Percentiles rank a stretch among this genome's conserved stretches.
These are phyloP conservation scores for Wakefieldia striispora DNA, from an alignment of 768 basidiomycete genomes.

Conservation along the genomic window DNA sequence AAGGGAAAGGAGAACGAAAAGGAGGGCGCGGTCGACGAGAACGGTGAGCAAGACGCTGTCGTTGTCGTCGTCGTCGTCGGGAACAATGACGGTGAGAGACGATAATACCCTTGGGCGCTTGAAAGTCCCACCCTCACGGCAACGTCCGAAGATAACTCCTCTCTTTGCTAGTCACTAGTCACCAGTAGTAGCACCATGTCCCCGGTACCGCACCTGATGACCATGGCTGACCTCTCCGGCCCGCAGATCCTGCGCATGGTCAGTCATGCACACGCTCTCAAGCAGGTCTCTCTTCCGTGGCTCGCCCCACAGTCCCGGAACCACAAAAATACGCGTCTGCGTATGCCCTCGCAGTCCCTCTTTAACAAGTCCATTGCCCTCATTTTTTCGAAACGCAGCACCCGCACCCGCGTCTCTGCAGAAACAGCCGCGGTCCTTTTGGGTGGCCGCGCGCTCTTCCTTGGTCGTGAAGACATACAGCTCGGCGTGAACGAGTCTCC, in stretches of 20 bases:
- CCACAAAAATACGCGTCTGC: conserved; percentile 38
- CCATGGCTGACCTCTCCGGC: conserved; percentile 81
- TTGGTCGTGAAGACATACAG: conserved; percentile 89
- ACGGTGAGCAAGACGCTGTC: neutral
- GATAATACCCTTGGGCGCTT: conserved; percentile 10
- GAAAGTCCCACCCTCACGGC: conserved; percentile 4
- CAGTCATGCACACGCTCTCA: conserved; percentile 61
- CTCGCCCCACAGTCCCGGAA: conserved; percentile 46
- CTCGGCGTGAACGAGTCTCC: conserved; percentile 91
- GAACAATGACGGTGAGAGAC: conserved; percentile 1
- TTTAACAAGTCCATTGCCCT: conserved; percentile 85
- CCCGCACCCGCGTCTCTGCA: conserved; percentile 84
- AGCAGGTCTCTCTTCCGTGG: conserved; percentile 64
- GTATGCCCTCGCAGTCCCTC: conserved; percentile 70
- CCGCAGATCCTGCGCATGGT: conserved; percentile 71
- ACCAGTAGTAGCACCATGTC: conserved; percentile 13
- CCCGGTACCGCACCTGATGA: conserved; percentile 71
- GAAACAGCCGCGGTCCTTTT: conserved; percentile 80
- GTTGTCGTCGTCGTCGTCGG: conserved; percentile 3
- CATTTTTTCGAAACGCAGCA: conserved; percentile 91
- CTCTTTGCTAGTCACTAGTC: neutral
- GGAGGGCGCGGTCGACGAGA: neutral
- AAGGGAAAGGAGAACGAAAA: neutral
- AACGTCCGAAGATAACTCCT: conserved; percentile 1
- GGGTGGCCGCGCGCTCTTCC: conserved; percentile 87